Conservation (phyloP, 192 early-diverging fungal species). For the Entomortierella parvispora region DNA sequence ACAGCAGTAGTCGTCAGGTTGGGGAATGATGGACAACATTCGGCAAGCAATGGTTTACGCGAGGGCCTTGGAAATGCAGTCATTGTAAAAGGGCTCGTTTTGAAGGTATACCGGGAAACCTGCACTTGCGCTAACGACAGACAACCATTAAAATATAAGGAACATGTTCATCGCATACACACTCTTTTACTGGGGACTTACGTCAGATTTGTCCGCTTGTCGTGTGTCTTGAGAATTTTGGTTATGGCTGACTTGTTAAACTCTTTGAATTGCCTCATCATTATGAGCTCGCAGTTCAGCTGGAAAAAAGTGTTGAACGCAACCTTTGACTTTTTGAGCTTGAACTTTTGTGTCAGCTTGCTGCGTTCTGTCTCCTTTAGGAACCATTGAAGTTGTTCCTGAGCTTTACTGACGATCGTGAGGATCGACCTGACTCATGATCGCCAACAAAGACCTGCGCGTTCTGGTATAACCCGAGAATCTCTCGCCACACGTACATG, state of each 20-base stretch:
- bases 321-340: conserved; percentile 22
- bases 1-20: conserved; percentile 82
- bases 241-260: conserved; percentile 81
- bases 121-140: conserved; percentile 52
- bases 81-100: conserved; percentile 60
- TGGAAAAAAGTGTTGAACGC: conserved; percentile 65
- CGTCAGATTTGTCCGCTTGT: conserved; percentile 80
- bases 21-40: conserved; percentile 78
- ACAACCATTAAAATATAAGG: not conserved
- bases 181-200: too few relatives aligned
- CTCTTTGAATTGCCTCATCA: conserved; percentile 76
- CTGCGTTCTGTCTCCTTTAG: conserved; percentile 57
- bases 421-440: conserved; percentile 65
- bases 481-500: conserved; percentile 76
- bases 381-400: conserved; percentile 72
- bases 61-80: conserved; percentile 67
- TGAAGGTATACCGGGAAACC: conserved; percentile 63
- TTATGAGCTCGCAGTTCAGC: conserved; percentile 74
- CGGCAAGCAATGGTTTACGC: conserved; percentile 70
- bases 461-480: conserved; percentile 75
- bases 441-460: conserved; percentile 75
- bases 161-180: too few relatives aligned
- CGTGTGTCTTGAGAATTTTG: conserved; percentile 93
- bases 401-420: conserved; percentile 61
- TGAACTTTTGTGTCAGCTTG: conserved; percentile 51